Evolutionary conservation across 345 rosid genomes (phyloP).

Genomic region (Eucalyptus marginata): DNA sequence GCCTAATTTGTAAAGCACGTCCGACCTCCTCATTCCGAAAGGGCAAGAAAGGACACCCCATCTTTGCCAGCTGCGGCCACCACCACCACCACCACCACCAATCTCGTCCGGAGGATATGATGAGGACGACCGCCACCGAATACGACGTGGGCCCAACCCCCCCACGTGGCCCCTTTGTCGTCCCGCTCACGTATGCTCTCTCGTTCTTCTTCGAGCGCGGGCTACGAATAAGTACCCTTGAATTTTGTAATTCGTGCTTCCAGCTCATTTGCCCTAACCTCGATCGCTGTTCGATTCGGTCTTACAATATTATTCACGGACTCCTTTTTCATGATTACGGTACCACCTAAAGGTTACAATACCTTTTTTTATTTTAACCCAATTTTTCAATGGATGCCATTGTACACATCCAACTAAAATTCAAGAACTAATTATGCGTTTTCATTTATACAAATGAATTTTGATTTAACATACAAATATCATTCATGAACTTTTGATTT

Average conservation of each 20-base stretch:
- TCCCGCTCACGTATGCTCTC: background rate
- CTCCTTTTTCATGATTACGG: background rate
- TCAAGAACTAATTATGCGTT: rapidly evolving
- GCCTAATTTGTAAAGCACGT: background rate
- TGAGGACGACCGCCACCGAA: background rate
- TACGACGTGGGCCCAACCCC: background rate
- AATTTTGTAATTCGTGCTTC: background rate
- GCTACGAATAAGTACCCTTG: background rate
- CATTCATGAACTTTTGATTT: no score
- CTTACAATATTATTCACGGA: rapidly evolving
- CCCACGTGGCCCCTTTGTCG: background rate
- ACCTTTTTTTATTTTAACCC: background rate
- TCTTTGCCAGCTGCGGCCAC: background rate
- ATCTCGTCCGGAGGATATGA: background rate
- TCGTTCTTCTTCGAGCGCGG: background rate
- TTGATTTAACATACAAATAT: rapidly evolving
- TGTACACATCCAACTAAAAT: rapidly evolving
- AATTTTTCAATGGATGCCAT: rapidly evolving
- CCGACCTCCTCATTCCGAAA: background rate
- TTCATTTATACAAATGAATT: background rate
- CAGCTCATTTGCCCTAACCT: background rate
- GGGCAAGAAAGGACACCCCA: no score
- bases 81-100: background rate
- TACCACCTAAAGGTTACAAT: background rate
- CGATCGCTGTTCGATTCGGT: background rate